Percentiles rank a stretch among this genome's conserved stretches.
These are phyloP conservation scores for Dentipellis sp. DNA, from an alignment of 768 basidiomycete species.

Conservation along the genomic window DNA sequence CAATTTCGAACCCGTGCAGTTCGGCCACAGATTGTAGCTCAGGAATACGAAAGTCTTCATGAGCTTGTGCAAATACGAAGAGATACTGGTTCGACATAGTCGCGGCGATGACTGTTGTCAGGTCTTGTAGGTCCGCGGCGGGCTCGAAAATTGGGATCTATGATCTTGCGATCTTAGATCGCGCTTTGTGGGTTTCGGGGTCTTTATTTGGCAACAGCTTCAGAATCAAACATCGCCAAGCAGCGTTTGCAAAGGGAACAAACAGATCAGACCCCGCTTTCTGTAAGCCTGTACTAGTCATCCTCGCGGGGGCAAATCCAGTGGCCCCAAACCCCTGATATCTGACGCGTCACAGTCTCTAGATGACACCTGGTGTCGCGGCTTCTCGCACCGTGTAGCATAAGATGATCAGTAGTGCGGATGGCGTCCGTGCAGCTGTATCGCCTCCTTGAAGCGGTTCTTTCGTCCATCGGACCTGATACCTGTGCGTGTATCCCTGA, in stretches of 20 bases:
- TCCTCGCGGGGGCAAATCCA: too few relatives aligned
- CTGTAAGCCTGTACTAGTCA: too few relatives aligned
- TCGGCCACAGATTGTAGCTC: conserved; percentile 74
- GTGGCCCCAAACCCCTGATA: too few relatives aligned
- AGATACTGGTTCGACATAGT: conserved; percentile 32
- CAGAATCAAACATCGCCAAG: not conserved
- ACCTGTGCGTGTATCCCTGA: conserved; percentile 20
- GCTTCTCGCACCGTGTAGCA: too few relatives aligned
- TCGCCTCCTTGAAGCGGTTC: conserved; percentile 10
- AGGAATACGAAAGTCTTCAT: conserved; percentile 77
- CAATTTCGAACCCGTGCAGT: conserved; percentile 54
- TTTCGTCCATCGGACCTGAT: conserved; percentile 21
- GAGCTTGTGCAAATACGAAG: conserved; percentile 72
- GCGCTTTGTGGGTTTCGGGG: not conserved
- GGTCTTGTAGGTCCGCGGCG: not conserved
- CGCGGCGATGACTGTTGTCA: not conserved
- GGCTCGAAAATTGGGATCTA: not conserved
- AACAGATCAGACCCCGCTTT: too few relatives aligned
- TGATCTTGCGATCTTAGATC: not conserved
- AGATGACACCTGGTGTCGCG: too few relatives aligned
- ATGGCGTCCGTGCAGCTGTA: not conserved
- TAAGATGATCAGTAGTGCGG: not conserved
- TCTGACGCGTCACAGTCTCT: too few relatives aligned
- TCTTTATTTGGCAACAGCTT: not conserved
- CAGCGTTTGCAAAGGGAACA: not conserved